Base-by-base conservation (phyloP, 2,329 filamentous ascomycete genomes). In the Tolypocladium amazonense region DNA sequence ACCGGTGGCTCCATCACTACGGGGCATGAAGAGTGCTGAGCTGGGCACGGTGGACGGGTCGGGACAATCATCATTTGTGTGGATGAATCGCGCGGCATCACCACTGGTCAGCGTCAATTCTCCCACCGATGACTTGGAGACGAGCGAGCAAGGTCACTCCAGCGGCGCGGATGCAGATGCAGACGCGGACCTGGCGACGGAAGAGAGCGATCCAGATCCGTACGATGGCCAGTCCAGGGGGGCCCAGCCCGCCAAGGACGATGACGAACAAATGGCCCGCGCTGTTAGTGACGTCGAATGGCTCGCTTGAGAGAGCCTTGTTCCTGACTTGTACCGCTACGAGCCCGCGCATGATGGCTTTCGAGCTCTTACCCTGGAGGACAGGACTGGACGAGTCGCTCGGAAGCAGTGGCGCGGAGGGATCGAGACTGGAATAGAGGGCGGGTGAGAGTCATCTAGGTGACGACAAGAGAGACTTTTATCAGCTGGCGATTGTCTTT, bases 161-260 rank as follows among this genome's bases (percentile, higher is more conserved):
- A 72, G 70, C 57, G 71, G 8, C 8, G 30, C 8, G 30, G 30
- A 74, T 11, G 66, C 63, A 1, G 30, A 74, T 11, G 66, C 63
- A 1, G 67, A 68, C 23, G 65, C 57, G 8, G 71, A 72, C 50
- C 65, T 63, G n/a, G 71, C 63, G 3, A 71, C 71, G 6, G 72
- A 73, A 27, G 67, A 69, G 30, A 74, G 72, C 37, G 72, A 74
- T 18, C 65, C 67, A 0, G 71, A 73, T 7, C 66, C 66, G 8
- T 69, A 65, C 54, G 69, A 72, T n/a, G 62, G 53, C 23, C 58
- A 45, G 11, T n/a, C 33, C 39, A 53, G 37, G 45, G 47, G 8
- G 47, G 27, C 27, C 8, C 27, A 12, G 27, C 50, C 50, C 9
- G 27, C 18, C 2, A 53, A 53, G n/a, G 18, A n/a, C 27, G n/a